These are phyloP conservation scores for Wickerhamomyces queroliae DNA, from an alignment of 805 yeast species.

Conservation along the genomic window DNA sequence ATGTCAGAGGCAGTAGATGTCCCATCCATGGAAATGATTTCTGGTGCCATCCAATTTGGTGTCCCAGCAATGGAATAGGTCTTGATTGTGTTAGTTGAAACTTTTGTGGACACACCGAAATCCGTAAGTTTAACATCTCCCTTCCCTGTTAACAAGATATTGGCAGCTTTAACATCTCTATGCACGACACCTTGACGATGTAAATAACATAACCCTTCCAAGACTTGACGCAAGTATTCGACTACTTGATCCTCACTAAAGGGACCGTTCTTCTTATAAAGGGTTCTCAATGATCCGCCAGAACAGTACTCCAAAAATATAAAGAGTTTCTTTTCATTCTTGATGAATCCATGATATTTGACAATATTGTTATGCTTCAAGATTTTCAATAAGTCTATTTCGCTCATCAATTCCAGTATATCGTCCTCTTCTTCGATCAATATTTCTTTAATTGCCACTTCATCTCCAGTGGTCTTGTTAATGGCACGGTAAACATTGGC, in stretches of 20 bases:
- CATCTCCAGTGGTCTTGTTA: slow-evolving; percentile 56
- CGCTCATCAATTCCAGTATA: slow-evolving; percentile 49
- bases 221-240: slow-evolving; percentile 61
- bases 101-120: slow-evolving; percentile 71
- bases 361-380: slow-evolving; percentile 88
- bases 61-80: slow-evolving; percentile 73
- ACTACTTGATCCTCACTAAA: slow-evolving; percentile 60
- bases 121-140: slow-evolving; percentile 69
- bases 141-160: slow-evolving; percentile 60
- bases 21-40: slow-evolving; percentile 78
- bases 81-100: slow-evolving; percentile 43
- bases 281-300: slow-evolving; percentile 55
- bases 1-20: slow-evolving; percentile 86
- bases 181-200: slow-evolving; percentile 67
- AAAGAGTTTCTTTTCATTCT: slow-evolving; percentile 60
- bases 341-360: slow-evolving; percentile 85
- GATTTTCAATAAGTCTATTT: slow-evolving; percentile 69
- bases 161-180: slow-evolving; percentile 74
- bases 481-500: slow-evolving; percentile 81
- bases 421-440: slow-evolving; percentile 67
- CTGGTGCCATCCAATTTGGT: slow-evolving; percentile 99
- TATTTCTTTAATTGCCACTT: slow-evolving; percentile 79
- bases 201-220: slow-evolving; percentile 57
- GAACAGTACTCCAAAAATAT: slow-evolving; percentile 74
- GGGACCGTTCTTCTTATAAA: slow-evolving; percentile 25